phyloP scores from a whole-genome alignment of 352 stramenopile genomes.

The Phytopythium delawarense region DNA sequence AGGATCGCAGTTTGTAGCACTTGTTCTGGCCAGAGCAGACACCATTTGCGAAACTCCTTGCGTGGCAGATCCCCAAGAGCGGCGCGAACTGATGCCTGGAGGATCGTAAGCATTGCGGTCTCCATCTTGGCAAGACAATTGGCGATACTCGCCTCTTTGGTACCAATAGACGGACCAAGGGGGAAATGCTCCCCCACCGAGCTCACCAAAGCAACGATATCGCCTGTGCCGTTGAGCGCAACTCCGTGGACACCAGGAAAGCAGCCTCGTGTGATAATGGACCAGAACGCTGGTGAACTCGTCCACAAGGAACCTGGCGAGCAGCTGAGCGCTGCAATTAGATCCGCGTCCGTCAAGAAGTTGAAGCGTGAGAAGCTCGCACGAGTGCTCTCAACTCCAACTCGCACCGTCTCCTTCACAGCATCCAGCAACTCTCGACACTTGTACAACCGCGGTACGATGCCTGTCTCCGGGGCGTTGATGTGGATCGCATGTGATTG shows the following conservation, averaged over 20 bases:
- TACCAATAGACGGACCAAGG: slow-evolving; percentile 51
- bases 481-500: not conserved
- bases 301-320: slow-evolving; percentile 2
- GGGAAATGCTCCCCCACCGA: slow-evolving; percentile 46
- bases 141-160: slow-evolving; percentile 24
- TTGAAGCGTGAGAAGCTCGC: slow-evolving; percentile 62
- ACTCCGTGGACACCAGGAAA: slow-evolving; percentile 57
- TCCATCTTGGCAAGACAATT: slow-evolving; percentile 66
- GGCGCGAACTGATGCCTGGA: slow-evolving; percentile 63
- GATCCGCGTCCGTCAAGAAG: slow-evolving; percentile 56
- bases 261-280: slow-evolving; percentile 30
- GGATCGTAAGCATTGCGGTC: slow-evolving; percentile 47
- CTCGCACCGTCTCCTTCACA: slow-evolving; percentile 31
- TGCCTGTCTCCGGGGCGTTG: not conserved
- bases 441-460: slow-evolving; percentile 31
- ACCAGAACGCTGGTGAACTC: slow-evolving; percentile 26
- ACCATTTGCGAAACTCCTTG: slow-evolving; percentile 86
- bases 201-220: slow-evolving; percentile 58
- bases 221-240: slow-evolving; percentile 37
- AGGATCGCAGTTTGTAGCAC: slow-evolving; percentile 49
- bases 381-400: slow-evolving; percentile 49
- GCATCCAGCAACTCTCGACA: slow-evolving; percentile 45
- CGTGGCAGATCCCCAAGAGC: slow-evolving; percentile 54
- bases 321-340: slow-evolving; percentile 42
- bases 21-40: slow-evolving; percentile 73